Base-by-base conservation (phyloP, 2,329 filamentous ascomycete species). In the Nothomitra cinnamomea region DNA sequence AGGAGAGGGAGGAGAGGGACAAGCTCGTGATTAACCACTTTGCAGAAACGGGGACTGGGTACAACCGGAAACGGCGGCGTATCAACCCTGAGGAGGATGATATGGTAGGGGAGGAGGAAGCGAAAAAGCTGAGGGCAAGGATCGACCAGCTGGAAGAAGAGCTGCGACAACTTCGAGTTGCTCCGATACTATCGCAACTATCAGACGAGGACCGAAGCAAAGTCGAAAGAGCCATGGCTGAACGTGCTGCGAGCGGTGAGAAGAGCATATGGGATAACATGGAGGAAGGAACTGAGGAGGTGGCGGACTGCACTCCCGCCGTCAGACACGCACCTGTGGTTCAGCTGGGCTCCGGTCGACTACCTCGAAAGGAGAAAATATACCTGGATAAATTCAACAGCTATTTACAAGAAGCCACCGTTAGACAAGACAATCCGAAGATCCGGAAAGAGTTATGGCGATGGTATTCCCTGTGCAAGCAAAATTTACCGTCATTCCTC, bases 381-480 rank as follows among this genome's bases (percentile, higher is more conserved):
- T 54, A 54, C 41, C 53, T 56, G 25, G 48, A 56, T 24, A 41
- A 48, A 25, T 40, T 56, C 6, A 56, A 56, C 32, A 53, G 28
- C 12, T 17, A 17, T 36, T 35, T 56, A 22, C 10, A 42, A 15
- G 41, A 56, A 24, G 55, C 55, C 2, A 22, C 15, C 19, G 40
- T 36, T n/a, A 52, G 41, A 25, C 13, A 41, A 17, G 35, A 22
- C 1, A 28, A 54, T 43, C 25, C 22, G 6, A 51, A 24, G 19
- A 40, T 24, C n/a, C 51, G 53, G 35, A 55, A 32, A 35, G 35
- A 55, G 21, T n/a, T 56, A 41, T 56, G 55, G 55, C 42, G 55
- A 7, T 56, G 55, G 55, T 56, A 55, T 38, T 42, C 45, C 32
- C 43, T 47, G 3, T 55, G 55, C 47, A 56, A 56, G 51, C 45